Conservation (phyloP, 108 stramenopile species). For the Cyclostephanos invisitatus region DNA sequence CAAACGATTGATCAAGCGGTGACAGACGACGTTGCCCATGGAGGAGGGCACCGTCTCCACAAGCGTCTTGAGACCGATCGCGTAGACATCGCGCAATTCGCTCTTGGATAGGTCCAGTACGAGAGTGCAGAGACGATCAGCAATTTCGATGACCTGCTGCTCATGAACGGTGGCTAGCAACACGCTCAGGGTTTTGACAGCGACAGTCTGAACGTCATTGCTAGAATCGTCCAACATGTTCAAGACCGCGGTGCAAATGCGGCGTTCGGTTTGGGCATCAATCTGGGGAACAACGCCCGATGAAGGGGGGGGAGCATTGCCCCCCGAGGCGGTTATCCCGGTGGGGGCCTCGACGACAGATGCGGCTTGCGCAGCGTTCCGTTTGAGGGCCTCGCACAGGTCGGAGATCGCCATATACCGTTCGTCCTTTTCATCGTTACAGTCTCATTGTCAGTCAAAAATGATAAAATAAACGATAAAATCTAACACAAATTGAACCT, state of each 20-base stretch:
- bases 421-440: slow-evolving; percentile 86
- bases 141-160: slow-evolving; percentile 88
- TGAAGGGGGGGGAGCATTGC: neutral
- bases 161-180: slow-evolving; percentile 94
- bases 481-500: too few species aligned
- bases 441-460: too few species aligned
- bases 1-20: slow-evolving; percentile 73
- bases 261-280: slow-evolving; percentile 81
- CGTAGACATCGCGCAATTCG: slow-evolving; percentile 96
- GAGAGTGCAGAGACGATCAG: slow-evolving; percentile 89
- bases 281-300: slow-evolving; percentile 16
- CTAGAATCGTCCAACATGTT: slow-evolving; percentile 90
- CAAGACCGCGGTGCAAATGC: slow-evolving; percentile 91
- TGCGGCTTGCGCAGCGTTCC: slow-evolving; percentile 49
- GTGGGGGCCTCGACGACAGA: slow-evolving; percentile 9
- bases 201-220: slow-evolving; percentile 97
- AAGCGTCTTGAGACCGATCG: slow-evolving; percentile 96
- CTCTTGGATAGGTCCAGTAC: slow-evolving; percentile 89
- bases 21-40: slow-evolving; percentile 84
- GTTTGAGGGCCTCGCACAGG: slow-evolving; percentile 90
- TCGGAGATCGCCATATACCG: slow-evolving; percentile 99
- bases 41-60: slow-evolving; percentile 86
- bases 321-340: slow-evolving; percentile 1
- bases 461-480: too few species aligned
- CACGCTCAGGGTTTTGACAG: slow-evolving; percentile 95